Base-by-base conservation (phyloP, 2,329 filamentous ascomycete species). In the Pseudogymnoascus sp. region DNA sequence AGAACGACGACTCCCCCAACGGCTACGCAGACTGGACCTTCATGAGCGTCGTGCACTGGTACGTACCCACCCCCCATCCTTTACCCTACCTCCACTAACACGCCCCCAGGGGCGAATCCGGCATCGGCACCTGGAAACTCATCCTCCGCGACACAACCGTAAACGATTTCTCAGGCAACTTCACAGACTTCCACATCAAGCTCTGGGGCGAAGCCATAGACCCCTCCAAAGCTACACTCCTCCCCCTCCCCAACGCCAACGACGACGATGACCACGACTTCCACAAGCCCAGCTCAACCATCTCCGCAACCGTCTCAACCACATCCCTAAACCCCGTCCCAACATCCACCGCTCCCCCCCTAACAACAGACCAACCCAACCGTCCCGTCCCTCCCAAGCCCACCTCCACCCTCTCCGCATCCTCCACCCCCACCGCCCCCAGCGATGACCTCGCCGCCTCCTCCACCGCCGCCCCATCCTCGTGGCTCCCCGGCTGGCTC, bases 11-110 rank as follows among this genome's bases (percentile, higher is more conserved):
- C 1, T 83, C 82, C 37, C 74, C 78, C 0, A 76, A 78, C 21
- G 95, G 95, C 7, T 99, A 98, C 74, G 79, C 87, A 39, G 92
- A 98, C 77, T 99, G 95, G 95, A 98, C 93, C 0, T 99, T 99
- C 72, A 99, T 99, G 95, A 96, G 89, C 67, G 95, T 99, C 39
- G 93, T 88, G 68, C 95, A 99, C 75, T 99, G 93, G 90, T 92
- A 82, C 77, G 87, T 77, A 19, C 31, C 45, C 60, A 14, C 62
- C 61, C 6, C 41, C 51, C 62, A 65, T 21, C n/a, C 36, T 11
- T 21, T 51, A 6, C 21, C 25, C 25, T 25, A 28, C 45, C n/a
- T 37, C 57, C 36, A 73, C 75, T 80, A 73, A 80, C 69, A 62
- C 63, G 51, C 36, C 10, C 1, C 1, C 63, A 92, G 90, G 92